A percentile compares a stretch with the other conserved stretches of the same genome.
Conservation (phyloP, 805 yeast species). For the Blastobotrys parvus region DNA sequence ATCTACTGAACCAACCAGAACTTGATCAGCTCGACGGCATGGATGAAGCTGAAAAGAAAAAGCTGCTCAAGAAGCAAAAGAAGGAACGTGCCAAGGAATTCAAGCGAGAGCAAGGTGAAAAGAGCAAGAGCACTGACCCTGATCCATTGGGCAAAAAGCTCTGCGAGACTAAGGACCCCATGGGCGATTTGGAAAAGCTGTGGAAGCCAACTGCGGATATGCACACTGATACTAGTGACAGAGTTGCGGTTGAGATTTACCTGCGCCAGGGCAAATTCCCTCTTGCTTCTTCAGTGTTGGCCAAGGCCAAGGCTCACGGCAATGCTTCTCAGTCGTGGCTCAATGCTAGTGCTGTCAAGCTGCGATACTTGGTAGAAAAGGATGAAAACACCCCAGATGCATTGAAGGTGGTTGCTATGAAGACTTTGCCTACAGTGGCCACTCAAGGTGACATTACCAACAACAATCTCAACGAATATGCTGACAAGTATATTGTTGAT, state of each 20-base stretch:
- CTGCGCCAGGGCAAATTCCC: slow-evolving; percentile 41
- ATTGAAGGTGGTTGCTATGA: slow-evolving; percentile 24
- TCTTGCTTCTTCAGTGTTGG: slow-evolving; percentile 43
- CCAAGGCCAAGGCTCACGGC: slow-evolving; percentile 35
- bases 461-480: slow-evolving; percentile 17
- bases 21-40: slow-evolving; percentile 19
- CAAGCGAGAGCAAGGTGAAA: slow-evolving; percentile 31
- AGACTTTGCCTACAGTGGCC: slow-evolving; percentile 13
- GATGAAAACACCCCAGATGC: slow-evolving; percentile 39
- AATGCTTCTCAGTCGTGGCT: slow-evolving; percentile 25
- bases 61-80: slow-evolving; percentile 33
- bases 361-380: slow-evolving; percentile 26
- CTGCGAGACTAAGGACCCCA: slow-evolving; percentile 30
- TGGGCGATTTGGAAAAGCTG: slow-evolving; percentile 35
- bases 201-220: slow-evolving; percentile 30
- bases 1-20: slow-evolving; percentile 14
- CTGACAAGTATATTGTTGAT: slow-evolving; percentile 16
- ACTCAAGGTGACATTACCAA: slow-evolving; percentile 17
- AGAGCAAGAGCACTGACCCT: slow-evolving; percentile 29
- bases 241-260: slow-evolving; percentile 37
- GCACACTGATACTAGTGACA: slow-evolving; percentile 18
- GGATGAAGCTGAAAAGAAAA: slow-evolving; percentile 25
- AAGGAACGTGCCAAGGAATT: slow-evolving; percentile 36
- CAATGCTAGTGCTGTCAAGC: slow-evolving; percentile 27
- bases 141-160: slow-evolving; percentile 45